A percentile compares a stretch with the other conserved stretches of the same genome.
Evolutionary conservation across 345 rosid genomes (phyloP).

Genomic region (Citrus australasica): DNA sequence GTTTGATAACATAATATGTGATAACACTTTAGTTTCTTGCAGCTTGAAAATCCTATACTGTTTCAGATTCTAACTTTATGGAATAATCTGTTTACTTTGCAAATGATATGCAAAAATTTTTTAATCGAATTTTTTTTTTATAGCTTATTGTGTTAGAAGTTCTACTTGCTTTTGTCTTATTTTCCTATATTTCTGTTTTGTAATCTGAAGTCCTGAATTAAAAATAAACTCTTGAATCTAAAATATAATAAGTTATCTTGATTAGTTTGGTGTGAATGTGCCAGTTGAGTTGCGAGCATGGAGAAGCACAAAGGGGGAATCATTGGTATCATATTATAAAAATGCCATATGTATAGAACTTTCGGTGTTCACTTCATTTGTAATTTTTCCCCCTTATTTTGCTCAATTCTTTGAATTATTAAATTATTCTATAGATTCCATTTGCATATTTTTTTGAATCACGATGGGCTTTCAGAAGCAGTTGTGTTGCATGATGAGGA

Average conservation of each 20-base stretch:
- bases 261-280: conserved; percentile 25
- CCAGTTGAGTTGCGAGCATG: conserved; percentile 91
- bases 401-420: conserved; percentile 13
- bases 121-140: too few relatives aligned
- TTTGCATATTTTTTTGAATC: conserved; percentile 93
- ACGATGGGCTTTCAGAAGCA: conserved; percentile 68
- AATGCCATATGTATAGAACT: background rate
- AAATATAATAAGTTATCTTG: conserved; percentile 9
- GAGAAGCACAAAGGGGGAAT: conserved; percentile 61
- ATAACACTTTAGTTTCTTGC: background rate
- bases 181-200: background rate
- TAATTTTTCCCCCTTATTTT: background rate
- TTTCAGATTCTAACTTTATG: background rate
- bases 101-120: background rate
- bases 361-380: conserved; percentile 3
- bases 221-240: background rate
- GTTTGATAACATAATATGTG: background rate
- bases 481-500: conserved; percentile 58
- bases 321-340: conserved; percentile 52
- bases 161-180: background rate
- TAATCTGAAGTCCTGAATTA: background rate
- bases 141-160: background rate
- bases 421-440: conserved; percentile 60
- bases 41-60: background rate
- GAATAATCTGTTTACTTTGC: background rate